Evolutionary conservation across 352 stramenopile genomes (phyloP).

Genomic region (Globisporangium rhizosaccharum): DNA sequence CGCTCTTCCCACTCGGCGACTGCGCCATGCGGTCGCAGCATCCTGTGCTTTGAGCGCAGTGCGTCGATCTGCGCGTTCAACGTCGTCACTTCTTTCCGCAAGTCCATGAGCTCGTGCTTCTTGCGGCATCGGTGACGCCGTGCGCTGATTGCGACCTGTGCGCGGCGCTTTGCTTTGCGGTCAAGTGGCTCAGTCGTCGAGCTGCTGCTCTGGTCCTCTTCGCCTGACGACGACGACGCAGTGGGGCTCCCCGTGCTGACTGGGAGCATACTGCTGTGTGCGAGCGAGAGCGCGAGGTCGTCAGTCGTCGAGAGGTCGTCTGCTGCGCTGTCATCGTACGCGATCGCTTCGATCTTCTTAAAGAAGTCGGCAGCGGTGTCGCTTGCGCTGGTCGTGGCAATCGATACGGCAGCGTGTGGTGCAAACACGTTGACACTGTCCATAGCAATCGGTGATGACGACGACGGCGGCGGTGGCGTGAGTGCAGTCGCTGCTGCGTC

Average conservation of each 20-base stretch:
- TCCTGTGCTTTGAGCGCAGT: constrained; percentile 26
- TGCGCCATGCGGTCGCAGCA: constrained; percentile 17
- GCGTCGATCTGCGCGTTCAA: constrained; percentile 25
- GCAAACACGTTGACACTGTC: background rate
- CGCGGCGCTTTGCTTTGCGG: constrained; percentile 23
- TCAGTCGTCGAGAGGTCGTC: background rate
- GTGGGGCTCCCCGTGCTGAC: constrained; percentile 2
- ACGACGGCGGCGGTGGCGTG: too few relatives aligned
- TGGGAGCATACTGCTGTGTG: background rate
- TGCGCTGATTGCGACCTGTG: constrained; percentile 32
- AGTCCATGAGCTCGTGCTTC: constrained; percentile 39
- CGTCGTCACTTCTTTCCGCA: constrained; percentile 30
- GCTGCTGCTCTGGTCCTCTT: background rate
- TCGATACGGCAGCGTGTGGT: background rate
- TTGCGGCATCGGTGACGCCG: constrained; percentile 35
- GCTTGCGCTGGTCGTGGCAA: background rate
- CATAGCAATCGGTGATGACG: background rate
- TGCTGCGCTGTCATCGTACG: background rate
- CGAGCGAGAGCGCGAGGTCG: background rate
- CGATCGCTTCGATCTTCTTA: constrained; percentile 8
- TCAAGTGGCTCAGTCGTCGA: constrained; percentile 4
- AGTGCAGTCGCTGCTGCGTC: background rate
- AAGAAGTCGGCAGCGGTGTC: background rate
- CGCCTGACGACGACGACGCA: constrained; percentile 12
- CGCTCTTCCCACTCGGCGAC: constrained; percentile 28